phyloP scores from a whole-genome alignment of 148 eudicot genomes.

The Silene latifolia region DNA sequence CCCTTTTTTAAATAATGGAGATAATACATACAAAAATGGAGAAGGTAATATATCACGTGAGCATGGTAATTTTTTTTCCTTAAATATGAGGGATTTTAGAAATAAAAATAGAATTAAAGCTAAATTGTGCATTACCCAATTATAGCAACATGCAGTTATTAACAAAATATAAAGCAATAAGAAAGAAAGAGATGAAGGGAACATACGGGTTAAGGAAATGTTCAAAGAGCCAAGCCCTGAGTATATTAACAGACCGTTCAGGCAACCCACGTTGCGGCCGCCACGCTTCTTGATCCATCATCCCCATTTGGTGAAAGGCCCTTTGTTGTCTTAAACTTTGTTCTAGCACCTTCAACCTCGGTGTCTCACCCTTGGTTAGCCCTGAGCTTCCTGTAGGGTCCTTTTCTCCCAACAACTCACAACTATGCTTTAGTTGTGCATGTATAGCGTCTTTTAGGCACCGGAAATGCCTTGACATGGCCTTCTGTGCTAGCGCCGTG shows the following conservation, averaged over 20 bases:
- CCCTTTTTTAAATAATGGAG: too few species aligned
- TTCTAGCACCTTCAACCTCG: conserved; percentile 69
- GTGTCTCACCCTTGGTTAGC: conserved; percentile 87
- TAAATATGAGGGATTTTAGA: too few species aligned
- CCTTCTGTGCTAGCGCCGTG: conserved; percentile 85
- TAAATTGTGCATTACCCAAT: too few species aligned
- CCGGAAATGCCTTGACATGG: conserved; percentile 89
- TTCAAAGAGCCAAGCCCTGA: conserved; percentile 95
- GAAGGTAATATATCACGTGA: too few species aligned
- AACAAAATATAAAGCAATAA: background rate
- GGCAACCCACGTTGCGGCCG: conserved; percentile 93
- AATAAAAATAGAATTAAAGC: too few species aligned
- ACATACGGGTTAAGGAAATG: conserved; percentile 98
- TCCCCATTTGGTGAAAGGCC: conserved; percentile 87
- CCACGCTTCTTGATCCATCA: conserved; percentile 98
- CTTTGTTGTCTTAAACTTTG: conserved; percentile 87
- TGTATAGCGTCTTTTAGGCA: conserved; percentile 78
- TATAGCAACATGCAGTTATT: too few species aligned
- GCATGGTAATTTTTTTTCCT: too few species aligned
- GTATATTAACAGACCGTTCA: conserved; percentile 73
- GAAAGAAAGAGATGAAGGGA: conserved; percentile 6
- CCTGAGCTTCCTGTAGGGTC: conserved; percentile 64
- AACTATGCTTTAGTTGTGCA: conserved; percentile 62
- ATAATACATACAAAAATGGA: too few species aligned
- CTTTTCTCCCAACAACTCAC: conserved; percentile 80